Percentiles rank a stretch among this genome's conserved stretches.
These are phyloP conservation scores for Lachnellula willkommii DNA, from an alignment of 2,329 filamentous ascomycete genomes.

Conservation along the genomic window DNA sequence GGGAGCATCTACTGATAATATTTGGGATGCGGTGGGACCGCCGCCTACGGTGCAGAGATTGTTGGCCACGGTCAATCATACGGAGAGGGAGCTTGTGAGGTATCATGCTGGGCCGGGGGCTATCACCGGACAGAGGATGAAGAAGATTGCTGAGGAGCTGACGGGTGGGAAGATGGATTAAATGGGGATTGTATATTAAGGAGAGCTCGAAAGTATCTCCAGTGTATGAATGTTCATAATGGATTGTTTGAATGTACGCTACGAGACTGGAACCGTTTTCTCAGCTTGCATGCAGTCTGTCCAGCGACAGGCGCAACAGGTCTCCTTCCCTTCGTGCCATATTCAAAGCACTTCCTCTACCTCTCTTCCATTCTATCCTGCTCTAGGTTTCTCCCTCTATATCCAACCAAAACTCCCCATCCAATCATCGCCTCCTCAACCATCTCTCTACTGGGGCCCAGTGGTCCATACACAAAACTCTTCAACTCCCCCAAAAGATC, in stretches of 20 bases:
- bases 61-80: constrained; percentile 34
- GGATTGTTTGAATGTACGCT: background rate
- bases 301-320: too few species aligned
- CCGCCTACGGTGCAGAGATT: constrained; percentile 46
- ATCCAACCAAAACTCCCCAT: background rate
- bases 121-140: constrained; percentile 53
- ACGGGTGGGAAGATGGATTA: constrained; percentile 58
- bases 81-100: constrained; percentile 31
- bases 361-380: background rate
- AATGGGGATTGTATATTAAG: constrained; percentile 1
- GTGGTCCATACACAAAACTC: background rate
- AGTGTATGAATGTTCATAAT: constrained; percentile 13
- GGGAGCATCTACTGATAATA: constrained; percentile 17
- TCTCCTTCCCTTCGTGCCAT: background rate
- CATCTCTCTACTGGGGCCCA: background rate
- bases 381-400: background rate
- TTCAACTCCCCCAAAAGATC: background rate
- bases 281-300: background rate
- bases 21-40: constrained; percentile 26
- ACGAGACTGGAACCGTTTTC: background rate
- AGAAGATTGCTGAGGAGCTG: constrained; percentile 59
- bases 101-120: constrained; percentile 24
- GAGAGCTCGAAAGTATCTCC: background rate
- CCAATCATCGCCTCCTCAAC: background rate
- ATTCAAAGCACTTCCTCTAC: background rate